Evolutionary conservation across 306 rosid genomes (phyloP), one percentile per base, ranked within the genome.

Genomic region (Carpinus viminea): DNA sequence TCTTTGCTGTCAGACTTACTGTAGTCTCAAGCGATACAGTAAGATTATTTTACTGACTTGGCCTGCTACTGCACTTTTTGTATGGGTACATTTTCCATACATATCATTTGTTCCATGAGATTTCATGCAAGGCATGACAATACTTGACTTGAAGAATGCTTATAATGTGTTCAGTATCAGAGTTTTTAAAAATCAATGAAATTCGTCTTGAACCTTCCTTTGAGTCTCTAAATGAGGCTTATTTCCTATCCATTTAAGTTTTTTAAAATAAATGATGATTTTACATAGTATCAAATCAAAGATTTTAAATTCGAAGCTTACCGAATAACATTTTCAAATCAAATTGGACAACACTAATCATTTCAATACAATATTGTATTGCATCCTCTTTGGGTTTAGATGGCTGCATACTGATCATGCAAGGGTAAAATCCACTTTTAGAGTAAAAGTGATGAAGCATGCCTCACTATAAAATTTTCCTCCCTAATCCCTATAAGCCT

Each of bases 1-100:
- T 87, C 84, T 84, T 84, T 78, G 54, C 69, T 83, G 77, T 72
- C 84, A 72, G 84, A 80, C 79, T 78, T 82, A 79, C 52, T 77
- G 70, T 31, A 31, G 3, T 31, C 34, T 31, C 34, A 3, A 68
- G 84, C 79, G 81, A 56, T 75, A 62, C 66, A 48, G 76, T 72
- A 72, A 74, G 73, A 54, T 53, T 53, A 43, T 5, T 12, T 59
- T 53, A 46, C 74, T 36, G 3, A 45, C 34, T 71, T 48, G 43
- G 45, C 28, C 48, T 66, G 34, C 34, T 31, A 31, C 34, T 2
- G 72, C 8, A 66, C 51, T 66, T 8, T 38, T 66, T 41, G 46
- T 38, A 18, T 18, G 72, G 72, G n/a, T 18, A 2, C 16, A 68
- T 68, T 17, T 41, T 68, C 72, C 72, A 5, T 18, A 17, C 9